These are phyloP conservation scores for Earliella scabrosa DNA, from an alignment of 1,284 basidiomycete genomes.

Conservation along the genomic window DNA sequence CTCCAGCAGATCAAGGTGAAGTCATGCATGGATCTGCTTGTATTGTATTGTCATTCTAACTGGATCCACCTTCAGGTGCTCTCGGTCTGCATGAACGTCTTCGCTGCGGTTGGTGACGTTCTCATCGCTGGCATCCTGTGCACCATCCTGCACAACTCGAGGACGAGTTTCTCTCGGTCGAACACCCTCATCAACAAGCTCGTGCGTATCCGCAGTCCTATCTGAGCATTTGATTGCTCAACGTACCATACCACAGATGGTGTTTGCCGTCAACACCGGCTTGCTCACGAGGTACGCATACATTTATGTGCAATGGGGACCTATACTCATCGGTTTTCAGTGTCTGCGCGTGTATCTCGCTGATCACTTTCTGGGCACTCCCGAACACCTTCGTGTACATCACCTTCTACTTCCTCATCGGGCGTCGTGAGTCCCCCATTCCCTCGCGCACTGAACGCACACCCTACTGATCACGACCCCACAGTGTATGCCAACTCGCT, in stretches of 20 bases:
- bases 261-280: constrained; percentile 59
- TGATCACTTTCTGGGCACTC: constrained; percentile 52
- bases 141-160: constrained; percentile 50
- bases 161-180: constrained; percentile 60
- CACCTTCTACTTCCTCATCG: constrained; percentile 59
- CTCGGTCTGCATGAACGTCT: constrained; percentile 57
- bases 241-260: constrained; percentile 40
- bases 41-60: too few species aligned
- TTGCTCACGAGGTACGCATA: constrained; percentile 46
- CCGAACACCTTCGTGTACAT: constrained; percentile 58
- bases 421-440: constrained; percentile 40
- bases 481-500: constrained; percentile 59
- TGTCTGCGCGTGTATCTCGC: constrained; percentile 56
- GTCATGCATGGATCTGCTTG: too few species aligned
- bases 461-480: not conserved
- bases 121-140: constrained; percentile 53
- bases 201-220: constrained; percentile 34
- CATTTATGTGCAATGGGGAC: not conserved
- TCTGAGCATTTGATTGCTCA: too few species aligned
- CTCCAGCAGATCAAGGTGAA: constrained; percentile 48
- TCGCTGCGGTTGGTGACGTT: constrained; percentile 53
- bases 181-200: constrained; percentile 60
- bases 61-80: too few species aligned
- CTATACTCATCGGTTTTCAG: too few species aligned
- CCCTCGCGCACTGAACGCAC: not conserved